These are phyloP conservation scores for Aspergillus quadrilineatus DNA, from an alignment of 2,329 filamentous ascomycete genomes.

Conservation along the genomic window DNA sequence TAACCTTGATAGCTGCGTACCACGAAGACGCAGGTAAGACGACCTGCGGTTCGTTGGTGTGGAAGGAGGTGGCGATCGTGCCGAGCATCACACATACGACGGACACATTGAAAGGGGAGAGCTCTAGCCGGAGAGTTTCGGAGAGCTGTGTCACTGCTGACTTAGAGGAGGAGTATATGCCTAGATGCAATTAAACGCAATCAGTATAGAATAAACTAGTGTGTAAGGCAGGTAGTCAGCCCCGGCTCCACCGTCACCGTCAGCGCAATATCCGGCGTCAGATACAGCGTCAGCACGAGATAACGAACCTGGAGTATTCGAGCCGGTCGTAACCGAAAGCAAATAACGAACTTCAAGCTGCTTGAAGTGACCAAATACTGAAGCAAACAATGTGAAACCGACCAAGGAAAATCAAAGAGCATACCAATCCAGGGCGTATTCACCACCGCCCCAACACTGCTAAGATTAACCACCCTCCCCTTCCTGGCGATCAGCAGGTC, in stretches of 20 bases:
- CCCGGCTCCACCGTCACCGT: too few species aligned
- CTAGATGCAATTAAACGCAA: not conserved
- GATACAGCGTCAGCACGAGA: too few species aligned
- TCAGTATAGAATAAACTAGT: too few species aligned
- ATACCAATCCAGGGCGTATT: conserved; percentile 7
- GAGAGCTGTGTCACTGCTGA: not conserved
- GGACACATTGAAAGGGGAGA: conserved; percentile 4
- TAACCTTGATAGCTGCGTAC: too few species aligned
- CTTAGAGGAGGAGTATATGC: conserved; percentile 3
- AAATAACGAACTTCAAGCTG: too few species aligned
- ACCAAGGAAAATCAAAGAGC: not conserved
- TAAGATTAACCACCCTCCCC: conserved; percentile 7
- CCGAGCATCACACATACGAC: conserved; percentile 1
- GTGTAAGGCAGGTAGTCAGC: too few species aligned
- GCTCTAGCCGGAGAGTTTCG: conserved; percentile 10
- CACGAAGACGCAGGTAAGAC: too few species aligned
- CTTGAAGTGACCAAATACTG: not conserved
- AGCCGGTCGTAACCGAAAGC: too few species aligned
- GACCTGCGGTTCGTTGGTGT: too few species aligned
- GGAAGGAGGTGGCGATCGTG: not conserved
- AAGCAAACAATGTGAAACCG: not conserved
- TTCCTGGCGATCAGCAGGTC: conserved; percentile 19
- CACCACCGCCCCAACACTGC: conserved; percentile 3
- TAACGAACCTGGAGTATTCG: too few species aligned
- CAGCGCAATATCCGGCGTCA: too few species aligned